These are phyloP conservation scores for Cryptococcus jaspeensis DNA, from an alignment of 1,284 basidiomycete genomes.

Conservation along the genomic window DNA sequence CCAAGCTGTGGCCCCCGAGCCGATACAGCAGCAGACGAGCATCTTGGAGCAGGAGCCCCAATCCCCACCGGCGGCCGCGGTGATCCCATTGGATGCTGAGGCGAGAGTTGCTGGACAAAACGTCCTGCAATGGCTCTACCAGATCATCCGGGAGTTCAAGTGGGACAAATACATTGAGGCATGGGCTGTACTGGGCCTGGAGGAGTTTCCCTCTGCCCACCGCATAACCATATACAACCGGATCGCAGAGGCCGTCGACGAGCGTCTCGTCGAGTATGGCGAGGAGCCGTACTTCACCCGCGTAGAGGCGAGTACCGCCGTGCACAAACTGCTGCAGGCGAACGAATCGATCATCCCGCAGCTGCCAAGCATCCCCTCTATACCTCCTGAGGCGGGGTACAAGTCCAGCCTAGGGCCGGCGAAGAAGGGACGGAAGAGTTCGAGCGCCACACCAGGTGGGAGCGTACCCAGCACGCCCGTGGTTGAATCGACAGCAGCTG, in stretches of 20 bases:
- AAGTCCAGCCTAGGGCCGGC: no score
- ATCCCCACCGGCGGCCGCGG: neutral
- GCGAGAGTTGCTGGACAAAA: constrained; percentile 17
- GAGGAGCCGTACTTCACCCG: constrained; percentile 20
- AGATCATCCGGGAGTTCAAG: constrained; percentile 16
- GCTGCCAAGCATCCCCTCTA: no score
- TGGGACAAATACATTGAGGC: constrained; percentile 1
- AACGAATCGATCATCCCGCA: no score
- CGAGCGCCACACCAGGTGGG: no score
- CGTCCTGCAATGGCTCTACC: constrained; percentile 29
- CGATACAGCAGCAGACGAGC: neutral
- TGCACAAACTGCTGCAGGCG: constrained; percentile 14
- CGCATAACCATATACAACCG: constrained; percentile 13
- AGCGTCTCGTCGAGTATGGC: constrained; percentile 7
- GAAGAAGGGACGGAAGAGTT: no score
- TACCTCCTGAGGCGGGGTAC: no score
- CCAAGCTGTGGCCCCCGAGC: neutral
- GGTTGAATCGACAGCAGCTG: no score
- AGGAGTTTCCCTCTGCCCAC: constrained; percentile 16
- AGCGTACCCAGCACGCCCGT: no score
- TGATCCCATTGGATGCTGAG: neutral
- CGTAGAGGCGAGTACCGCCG: constrained; percentile 1
- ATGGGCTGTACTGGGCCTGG: constrained; percentile 30
- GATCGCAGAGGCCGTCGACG: constrained; percentile 25
- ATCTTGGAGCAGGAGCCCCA: neutral